Evolutionary conservation across 1,284 basidiomycete species (phyloP), one percentile per base, ranked within the genome.

Genomic region (Pseudozyma hubeiensis): DNA sequence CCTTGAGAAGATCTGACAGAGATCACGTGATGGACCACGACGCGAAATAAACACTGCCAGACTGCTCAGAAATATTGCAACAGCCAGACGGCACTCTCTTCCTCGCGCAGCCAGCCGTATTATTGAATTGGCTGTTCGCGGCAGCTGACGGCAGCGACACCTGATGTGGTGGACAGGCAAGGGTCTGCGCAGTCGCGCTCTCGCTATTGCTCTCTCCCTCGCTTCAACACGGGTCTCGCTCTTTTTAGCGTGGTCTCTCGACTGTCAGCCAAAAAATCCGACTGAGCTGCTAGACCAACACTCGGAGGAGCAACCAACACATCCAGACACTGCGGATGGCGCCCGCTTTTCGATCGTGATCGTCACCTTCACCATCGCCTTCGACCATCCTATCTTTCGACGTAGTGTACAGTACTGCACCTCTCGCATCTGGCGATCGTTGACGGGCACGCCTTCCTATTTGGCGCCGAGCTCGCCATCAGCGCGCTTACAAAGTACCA

Each of bases 21-120:
- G 11, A 43, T 71, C 68, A 71, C 68, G 68, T 71, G 68, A 71
- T 45, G 29, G 3, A 9, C 1, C 54, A 58, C 68, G 63, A 71
- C 68, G 68, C 68, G 68, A 65, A 49, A 54, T 33, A 69, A 48
- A 60, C 19, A 53, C 43, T 31, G 14, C 13, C 14, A 13, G 8
- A 17, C 11, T 31, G 34, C 24, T 17, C n/a, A 50, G 53, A n/a
- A 14, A 24, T 24, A 44, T 24, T 62, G 39, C 64, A 66, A 46
- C 57, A 59, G 47, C 13, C 24, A 4, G 34, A 6, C 34, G 4
- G 49, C 49, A 14, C 16, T 33, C 19, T 41, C 24, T 1, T 37
- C 35, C 9, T 37, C 35, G 8, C 35, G 8, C 35, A 37, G 24
- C 24, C 24, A 24, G 24, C 24, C 24, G 24, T 24, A 24, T 24